Evolutionary conservation across 73 alveolate genomes (phyloP).

Genomic region (Paramecium sexaurelia): DNA sequence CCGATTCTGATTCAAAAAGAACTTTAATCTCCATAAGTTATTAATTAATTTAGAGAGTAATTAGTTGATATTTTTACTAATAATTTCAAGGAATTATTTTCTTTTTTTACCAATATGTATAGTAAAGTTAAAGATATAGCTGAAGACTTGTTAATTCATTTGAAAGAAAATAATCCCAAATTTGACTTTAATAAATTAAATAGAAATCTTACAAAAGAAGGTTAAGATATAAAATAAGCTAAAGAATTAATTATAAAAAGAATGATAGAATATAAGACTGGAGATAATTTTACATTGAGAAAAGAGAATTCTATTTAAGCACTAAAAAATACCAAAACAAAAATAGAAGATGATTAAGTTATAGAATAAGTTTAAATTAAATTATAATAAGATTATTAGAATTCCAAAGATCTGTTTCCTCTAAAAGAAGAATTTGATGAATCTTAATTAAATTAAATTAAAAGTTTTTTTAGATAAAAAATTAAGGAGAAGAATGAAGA

Average conservation of each 20-base stretch:
- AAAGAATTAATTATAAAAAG: slow-evolving; percentile 39
- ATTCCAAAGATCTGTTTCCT: not conserved
- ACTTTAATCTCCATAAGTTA: not conserved
- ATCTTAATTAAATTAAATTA: not conserved
- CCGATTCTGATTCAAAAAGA: not conserved
- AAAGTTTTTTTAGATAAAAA: slow-evolving; percentile 42
- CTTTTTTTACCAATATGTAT: not conserved
- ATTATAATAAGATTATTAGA: not conserved
- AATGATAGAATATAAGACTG: slow-evolving; percentile 35
- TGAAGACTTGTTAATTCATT: slow-evolving; percentile 6
- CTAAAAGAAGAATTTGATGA: slow-evolving; percentile 21
- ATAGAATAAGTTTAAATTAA: not conserved
- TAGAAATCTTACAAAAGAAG: not conserved
- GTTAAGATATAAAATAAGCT: slow-evolving; percentile 35
- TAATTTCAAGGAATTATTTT: not conserved
- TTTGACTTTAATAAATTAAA: not conserved
- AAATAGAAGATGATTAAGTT: slow-evolving; percentile 16
- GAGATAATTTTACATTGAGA: slow-evolving; percentile 3
- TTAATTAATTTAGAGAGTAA: slow-evolving; percentile 29
- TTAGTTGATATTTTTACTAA: not conserved
- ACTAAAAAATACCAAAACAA: not conserved
- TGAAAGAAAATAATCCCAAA: slow-evolving; percentile 46
- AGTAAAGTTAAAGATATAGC: not conserved
- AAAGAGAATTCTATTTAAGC: not conserved
- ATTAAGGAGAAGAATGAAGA: slow-evolving; percentile 35